Evolutionary conservation across 768 basidiomycete species (phyloP).

Genomic region (Boletus sp.): DNA sequence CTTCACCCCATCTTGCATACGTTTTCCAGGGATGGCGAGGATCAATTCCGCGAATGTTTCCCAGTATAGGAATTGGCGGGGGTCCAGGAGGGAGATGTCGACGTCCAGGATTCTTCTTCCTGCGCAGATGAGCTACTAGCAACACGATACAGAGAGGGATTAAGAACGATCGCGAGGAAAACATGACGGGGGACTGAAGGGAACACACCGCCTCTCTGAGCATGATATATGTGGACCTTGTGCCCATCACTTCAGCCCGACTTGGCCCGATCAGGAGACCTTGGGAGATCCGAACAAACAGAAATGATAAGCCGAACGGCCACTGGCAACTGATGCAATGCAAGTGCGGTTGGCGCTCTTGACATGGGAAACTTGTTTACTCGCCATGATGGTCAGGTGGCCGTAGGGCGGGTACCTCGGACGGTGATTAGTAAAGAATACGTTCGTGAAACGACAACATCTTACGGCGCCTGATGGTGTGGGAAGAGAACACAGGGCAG

Average conservation of each 20-base stretch:
- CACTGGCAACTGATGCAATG: neutral
- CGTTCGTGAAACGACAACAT: no score
- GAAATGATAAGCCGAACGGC: no score
- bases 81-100: slow-evolving; percentile 23
- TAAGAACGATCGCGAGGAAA: neutral
- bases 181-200: neutral
- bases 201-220: neutral
- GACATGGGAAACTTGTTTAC: neutral
- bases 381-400: neutral
- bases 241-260: neutral
- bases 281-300: no score
- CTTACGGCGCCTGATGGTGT: no score
- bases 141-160: slow-evolving; percentile 10
- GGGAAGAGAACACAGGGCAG: no score
- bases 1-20: slow-evolving; percentile 17
- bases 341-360: neutral
- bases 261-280: neutral
- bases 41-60: slow-evolving; percentile 20
- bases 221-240: slow-evolving; percentile 1
- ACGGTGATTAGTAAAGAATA: no score
- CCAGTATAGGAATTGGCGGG: slow-evolving; percentile 17
- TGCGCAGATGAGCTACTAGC: slow-evolving; percentile 8
- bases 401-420: no score
- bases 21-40: slow-evolving; percentile 19
- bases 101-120: neutral